Evolutionary conservation across 2,329 filamentous ascomycete species (phyloP), one percentile per base, ranked within the genome.

Genomic region (Alternaria gansuensis): DNA sequence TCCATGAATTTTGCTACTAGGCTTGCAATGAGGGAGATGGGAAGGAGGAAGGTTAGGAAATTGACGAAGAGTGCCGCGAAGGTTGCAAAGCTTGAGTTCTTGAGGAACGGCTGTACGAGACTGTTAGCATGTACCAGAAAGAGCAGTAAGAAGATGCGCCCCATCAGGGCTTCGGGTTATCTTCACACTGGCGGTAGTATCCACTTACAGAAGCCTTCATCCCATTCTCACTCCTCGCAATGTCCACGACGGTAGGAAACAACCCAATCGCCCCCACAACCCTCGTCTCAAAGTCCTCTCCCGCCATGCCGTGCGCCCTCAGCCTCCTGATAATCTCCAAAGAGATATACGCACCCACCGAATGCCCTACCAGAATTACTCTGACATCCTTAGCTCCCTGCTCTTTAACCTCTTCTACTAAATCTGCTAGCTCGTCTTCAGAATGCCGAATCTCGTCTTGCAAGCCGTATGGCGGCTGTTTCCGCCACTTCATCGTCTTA

Each of bases 381-480:
- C 71, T 62, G n/a, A 75, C 70, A 62, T 76, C 74, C n/a, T 57
- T 66, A 9, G 45, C 52, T 21, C 63, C 66, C 34, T 65, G 48
- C 5, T 66, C 61, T 44, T 62, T 66, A 2, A 66, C 55, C 3
- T 71, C 65, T 45, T 66, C 64, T 13, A 83, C 75, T 10, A 83
- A 65, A 1, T 75, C 60, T 14, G 78, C 72, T 2, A 87, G 63
- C 24, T 78, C 77, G 3, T 68, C 65, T 51, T 83, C 80, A 5
- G 82, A 77, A 57, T 81, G 79, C 6, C 78, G 64, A 33, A 87
- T 85, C 66, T 87, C 83, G 26, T 83, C 79, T 60, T 80, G 74
- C 5, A 87, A 73, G 21, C 77, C 73, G 52, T 81, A 79, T 6
- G 78, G 79, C 8, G 70, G 72, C 34, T 63, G 40, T 29, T 64